These are phyloP conservation scores for Guillardia theta DNA, from an alignment of 78 protist genomes.

Conservation along the genomic window DNA sequence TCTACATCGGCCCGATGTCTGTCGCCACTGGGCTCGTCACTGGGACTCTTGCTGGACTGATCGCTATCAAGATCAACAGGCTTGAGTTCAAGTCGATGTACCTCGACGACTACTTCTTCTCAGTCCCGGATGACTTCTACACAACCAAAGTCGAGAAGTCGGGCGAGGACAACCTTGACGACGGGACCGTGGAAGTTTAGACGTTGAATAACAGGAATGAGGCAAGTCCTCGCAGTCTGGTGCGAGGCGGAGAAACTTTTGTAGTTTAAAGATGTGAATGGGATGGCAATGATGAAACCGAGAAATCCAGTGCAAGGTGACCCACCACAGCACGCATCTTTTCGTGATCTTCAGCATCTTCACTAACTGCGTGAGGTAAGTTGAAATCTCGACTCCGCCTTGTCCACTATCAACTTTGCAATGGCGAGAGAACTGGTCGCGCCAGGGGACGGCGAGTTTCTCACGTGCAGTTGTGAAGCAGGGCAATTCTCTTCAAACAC, in stretches of 20 bases:
- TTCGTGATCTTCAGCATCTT: too few species aligned
- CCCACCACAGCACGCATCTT: too few species aligned
- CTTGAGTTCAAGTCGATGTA: not conserved
- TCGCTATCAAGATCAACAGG: not conserved
- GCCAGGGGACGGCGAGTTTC: constrained; percentile 34
- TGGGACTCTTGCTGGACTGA: not conserved
- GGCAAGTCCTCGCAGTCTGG: too few species aligned
- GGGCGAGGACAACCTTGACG: too few species aligned
- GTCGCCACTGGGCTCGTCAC: not conserved
- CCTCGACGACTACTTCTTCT: not conserved
- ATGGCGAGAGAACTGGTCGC: constrained; percentile 40
- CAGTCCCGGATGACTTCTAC: not conserved
- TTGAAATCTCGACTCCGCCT: not conserved
- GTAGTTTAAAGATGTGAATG: too few species aligned
- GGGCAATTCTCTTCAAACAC: constrained; percentile 25
- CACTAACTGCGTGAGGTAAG: not conserved
- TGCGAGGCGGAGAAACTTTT: too few species aligned
- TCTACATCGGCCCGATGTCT: not conserved
- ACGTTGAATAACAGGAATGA: too few species aligned
- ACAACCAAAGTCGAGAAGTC: too few species aligned
- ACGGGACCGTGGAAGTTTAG: too few species aligned
- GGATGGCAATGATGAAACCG: too few species aligned
- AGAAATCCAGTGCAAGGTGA: too few species aligned
- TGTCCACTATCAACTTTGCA: not conserved
- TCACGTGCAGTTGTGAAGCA: not conserved